Conservation (phyloP, 2,329 filamentous ascomycete genomes). For the Fusarium coicis region DNA sequence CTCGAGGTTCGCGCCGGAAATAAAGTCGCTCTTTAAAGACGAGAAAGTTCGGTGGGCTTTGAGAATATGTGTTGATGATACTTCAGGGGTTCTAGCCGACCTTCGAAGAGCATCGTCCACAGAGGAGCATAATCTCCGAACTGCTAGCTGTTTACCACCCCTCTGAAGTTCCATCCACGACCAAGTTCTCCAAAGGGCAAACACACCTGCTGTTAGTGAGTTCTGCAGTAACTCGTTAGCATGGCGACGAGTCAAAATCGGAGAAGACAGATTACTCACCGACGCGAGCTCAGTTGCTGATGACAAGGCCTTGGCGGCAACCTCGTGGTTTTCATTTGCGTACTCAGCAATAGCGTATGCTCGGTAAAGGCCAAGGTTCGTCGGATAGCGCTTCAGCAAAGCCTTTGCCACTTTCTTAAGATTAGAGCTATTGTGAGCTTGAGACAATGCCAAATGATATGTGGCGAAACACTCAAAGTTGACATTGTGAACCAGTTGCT, state of each 20-base stretch:
- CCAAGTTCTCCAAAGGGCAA: conserved; percentile 69
- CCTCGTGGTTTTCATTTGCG: conserved; percentile 63
- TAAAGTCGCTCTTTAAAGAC: conserved; percentile 63
- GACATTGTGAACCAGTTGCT: conserved; percentile 64
- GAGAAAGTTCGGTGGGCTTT: conserved; percentile 65
- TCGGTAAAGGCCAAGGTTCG: conserved; percentile 77
- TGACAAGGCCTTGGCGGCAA: conserved; percentile 72
- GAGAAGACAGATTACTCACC: conserved; percentile 39
- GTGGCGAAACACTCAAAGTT: conserved; percentile 61
- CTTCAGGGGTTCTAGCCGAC: conserved; percentile 18
- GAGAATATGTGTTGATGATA: conserved; percentile 57
- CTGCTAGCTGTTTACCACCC: conserved; percentile 49
- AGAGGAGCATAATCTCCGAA: conserved; percentile 54
- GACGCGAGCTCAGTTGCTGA: conserved; percentile 64
- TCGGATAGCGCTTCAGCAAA: conserved; percentile 74
- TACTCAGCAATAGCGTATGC: conserved; percentile 80
- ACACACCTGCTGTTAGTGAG: conserved; percentile 29
- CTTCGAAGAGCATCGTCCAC: conserved; percentile 46
- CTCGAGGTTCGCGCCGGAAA: conserved; percentile 60
- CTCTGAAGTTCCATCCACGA: conserved; percentile 72
- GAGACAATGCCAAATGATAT: conserved; percentile 77
- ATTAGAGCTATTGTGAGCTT: conserved; percentile 60
- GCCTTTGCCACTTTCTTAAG: conserved; percentile 78
- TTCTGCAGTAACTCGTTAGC: conserved; percentile 32
- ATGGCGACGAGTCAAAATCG: neutral